Base-by-base conservation (phyloP, 2,329 filamentous ascomycete genomes). In the Pseudohalonectria lignicola region DNA sequence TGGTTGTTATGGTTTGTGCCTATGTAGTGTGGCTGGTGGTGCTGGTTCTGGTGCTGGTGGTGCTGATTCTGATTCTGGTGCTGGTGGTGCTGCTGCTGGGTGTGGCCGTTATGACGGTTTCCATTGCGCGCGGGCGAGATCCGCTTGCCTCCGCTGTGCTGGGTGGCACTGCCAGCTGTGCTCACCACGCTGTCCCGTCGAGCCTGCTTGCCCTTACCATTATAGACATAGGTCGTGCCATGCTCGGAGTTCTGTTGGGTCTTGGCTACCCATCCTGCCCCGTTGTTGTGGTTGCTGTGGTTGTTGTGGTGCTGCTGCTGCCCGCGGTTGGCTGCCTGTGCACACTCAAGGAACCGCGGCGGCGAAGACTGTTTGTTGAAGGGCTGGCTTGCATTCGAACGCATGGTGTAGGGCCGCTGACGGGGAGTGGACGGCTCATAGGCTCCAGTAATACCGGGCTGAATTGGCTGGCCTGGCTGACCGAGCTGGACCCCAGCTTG, bases 201-300 rank as follows among this genome's bases (percentile, higher is more conserved):
- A 21, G 28, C 13, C 19, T 29, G 20, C 13, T 26, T 11, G n/a
- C 36, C 18, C 15, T 10, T 12, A 4, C 15, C 15, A 11, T 31
- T 31, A 17, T 31, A 18, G 15, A 31, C 30, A 12, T 18, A 31
- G 15, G 16, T 31, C 8, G 4, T 26, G 13, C 36, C 36, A 13
- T 37, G 36, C 19, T 31, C 31, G 13, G 36, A 37, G 17, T 37
- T 17, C 3, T 28, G 36, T 15, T 31, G 26, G 17, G 31, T 29
- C n/a, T 29, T 28, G 28, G 18, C 28, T 8, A 21, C 36, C 36
- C 36, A 37, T 15, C 26, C 30, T 5, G 30, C 12, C 15, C 28
- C 36, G 29, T 37, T 37, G 18, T 19, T 30, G 9, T 12, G 28
- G 12, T 26, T 17, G 19, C 28, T 21, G 28, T 12, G 16, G 10